Evolutionary conservation across 176 grass and related monocot genomes (phyloP).

Genomic region (Cymbopogon citratus): DNA sequence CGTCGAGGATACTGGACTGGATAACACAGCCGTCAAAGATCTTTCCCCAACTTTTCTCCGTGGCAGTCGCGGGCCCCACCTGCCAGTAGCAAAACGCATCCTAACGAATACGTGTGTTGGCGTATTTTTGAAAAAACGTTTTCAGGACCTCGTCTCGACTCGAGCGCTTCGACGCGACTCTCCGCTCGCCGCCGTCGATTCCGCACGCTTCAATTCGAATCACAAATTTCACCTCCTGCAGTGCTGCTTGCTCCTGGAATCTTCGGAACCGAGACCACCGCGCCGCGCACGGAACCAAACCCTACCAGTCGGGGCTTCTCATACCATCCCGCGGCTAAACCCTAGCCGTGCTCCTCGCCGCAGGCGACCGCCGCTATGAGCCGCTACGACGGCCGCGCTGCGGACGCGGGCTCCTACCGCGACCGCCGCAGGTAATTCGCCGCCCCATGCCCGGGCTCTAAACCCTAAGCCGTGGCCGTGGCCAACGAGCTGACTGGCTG

Average conservation of each 20-base stretch:
- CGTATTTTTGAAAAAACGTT: background rate
- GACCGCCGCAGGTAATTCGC: constrained; percentile 58
- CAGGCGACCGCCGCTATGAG: constrained; percentile 53
- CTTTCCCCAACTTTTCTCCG: background rate
- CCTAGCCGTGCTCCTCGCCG: constrained; percentile 15
- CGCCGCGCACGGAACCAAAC: background rate
- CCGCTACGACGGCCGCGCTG: constrained; percentile 79
- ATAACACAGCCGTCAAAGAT: background rate
- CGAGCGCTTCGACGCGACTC: background rate
- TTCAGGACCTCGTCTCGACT: background rate
- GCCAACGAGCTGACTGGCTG: background rate
- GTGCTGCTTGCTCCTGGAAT: constrained; percentile 4
- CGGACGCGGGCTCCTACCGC: constrained; percentile 79
- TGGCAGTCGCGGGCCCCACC: background rate
- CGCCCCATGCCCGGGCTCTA: background rate
- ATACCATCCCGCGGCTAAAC: background rate
- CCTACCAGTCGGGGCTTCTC: background rate
- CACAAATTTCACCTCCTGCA: background rate
- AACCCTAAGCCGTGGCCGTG: constrained; percentile 21
- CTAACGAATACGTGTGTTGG: background rate
- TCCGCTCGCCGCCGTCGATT: background rate
- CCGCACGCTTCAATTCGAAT: constrained; percentile 5
- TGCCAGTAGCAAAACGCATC: background rate
- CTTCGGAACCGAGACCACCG: background rate
- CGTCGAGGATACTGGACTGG: background rate